These are phyloP conservation scores for Acorus calamus DNA, from an alignment of 106 monocot genomes.

Conservation along the genomic window DNA sequence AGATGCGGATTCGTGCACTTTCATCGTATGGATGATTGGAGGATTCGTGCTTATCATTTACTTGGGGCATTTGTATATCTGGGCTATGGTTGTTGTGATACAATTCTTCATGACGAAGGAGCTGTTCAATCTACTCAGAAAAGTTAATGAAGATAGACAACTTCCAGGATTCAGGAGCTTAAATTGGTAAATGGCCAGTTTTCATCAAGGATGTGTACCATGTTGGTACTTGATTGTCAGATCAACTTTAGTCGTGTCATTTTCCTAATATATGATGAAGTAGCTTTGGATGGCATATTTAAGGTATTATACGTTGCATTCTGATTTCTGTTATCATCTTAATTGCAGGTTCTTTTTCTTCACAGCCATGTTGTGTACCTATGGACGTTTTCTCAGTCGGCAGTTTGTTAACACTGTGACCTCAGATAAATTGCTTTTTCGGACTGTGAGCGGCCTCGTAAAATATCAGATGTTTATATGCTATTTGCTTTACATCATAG, in stretches of 20 bases:
- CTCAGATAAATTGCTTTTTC: conserved; percentile 79
- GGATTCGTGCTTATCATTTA: conserved; percentile 66
- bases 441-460: conserved; percentile 73
- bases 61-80: conserved; percentile 96
- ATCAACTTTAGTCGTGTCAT: no score
- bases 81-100: conserved; percentile 92
- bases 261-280: no score
- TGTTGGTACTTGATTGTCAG: no score
- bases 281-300: no score
- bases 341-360: conserved; percentile 87
- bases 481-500: conserved; percentile 87
- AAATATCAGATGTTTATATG: conserved; percentile 99
- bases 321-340: neutral
- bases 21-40: conserved; percentile 94
- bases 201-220: neutral
- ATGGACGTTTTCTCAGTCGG: conserved; percentile 86
- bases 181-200: conserved; percentile 54
- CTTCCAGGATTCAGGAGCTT: conserved; percentile 90
- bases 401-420: conserved; percentile 93
- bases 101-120: conserved; percentile 92
- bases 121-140: conserved; percentile 92
- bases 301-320: neutral
- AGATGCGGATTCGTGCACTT: conserved; percentile 81
- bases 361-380: conserved; percentile 81
- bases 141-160: conserved; percentile 69